Conservation (phyloP, 768 basidiomycete genomes). For the Lyophyllum atratum region DNA sequence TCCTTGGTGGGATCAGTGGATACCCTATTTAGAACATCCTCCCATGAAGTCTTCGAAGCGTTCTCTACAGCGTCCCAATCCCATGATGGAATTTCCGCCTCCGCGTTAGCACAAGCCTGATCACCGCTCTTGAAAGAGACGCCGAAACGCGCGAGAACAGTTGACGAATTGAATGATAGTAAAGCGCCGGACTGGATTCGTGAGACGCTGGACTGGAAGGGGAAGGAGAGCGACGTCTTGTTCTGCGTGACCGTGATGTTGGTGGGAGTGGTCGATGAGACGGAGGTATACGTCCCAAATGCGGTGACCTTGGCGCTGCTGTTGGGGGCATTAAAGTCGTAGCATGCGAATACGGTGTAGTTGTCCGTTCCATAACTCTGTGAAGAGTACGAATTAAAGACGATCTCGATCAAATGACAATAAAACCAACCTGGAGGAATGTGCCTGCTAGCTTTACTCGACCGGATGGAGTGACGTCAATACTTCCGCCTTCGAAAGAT, state of each 20-base stretch:
- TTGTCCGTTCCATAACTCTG: constrained; percentile 51
- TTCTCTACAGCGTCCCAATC: constrained; percentile 42
- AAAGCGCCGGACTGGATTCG: constrained; percentile 47
- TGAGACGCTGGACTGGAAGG: constrained; percentile 37
- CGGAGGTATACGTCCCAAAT: constrained; percentile 45
- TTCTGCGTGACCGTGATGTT: constrained; percentile 35
- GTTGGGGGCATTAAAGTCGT: constrained; percentile 40
- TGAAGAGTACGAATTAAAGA: too few species aligned
- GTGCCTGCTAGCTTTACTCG: constrained; percentile 43
- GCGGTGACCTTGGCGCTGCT: constrained; percentile 20
- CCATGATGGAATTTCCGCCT: constrained; percentile 52
- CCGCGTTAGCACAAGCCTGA: constrained; percentile 61
- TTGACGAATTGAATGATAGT: constrained; percentile 37
- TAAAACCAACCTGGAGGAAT: constrained; percentile 44
- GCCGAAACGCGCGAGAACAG: constrained; percentile 55
- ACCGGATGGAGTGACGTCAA: constrained; percentile 33
- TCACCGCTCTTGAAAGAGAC: constrained; percentile 53
- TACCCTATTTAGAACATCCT: constrained; percentile 42
- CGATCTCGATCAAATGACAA: too few species aligned
- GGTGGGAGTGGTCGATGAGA: constrained; percentile 30
- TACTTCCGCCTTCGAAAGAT: constrained; percentile 46
- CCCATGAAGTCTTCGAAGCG: constrained; percentile 42
- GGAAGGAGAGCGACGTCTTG: constrained; percentile 35
- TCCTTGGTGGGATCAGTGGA: constrained; percentile 34
- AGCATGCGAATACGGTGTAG: constrained; percentile 51